Base-by-base conservation (phyloP, 331 rosid genomes). In the Erythrophleum ivorense region DNA sequence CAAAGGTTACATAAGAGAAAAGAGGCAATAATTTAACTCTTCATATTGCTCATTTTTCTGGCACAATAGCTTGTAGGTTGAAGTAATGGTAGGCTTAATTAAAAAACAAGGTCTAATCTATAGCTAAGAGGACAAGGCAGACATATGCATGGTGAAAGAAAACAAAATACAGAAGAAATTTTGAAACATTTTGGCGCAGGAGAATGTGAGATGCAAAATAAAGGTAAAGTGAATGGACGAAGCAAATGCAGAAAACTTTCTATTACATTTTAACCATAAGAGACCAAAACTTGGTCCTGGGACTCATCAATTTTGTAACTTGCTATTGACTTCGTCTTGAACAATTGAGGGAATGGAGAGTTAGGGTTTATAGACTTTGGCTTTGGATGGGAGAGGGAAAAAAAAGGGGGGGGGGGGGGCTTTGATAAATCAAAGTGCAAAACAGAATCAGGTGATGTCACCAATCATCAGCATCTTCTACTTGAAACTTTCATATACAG, bases 401-500 rank as follows among this genome's bases (percentile, higher is more conserved):
- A 53, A 18, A 53, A 24, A 14, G 3, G n/a, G 15, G 9, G 0
- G 65, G 7, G 33, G 7, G 41, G 31, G 12, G 12, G 9, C 31
- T 62, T 62, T 62, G 40, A 60, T 13, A 29, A 60, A 60, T 60
- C 67, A 29, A 46, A 54, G 40, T 21, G 34, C 19, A 57, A 57
- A 21, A 40, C n/a, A 58, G 40, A 40, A 12, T 40, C 1, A 3
- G 52, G 54, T 6, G 21, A 40, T 36, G 14, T 0, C 79, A 57
- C 54, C 53, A 38, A 70, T 34, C 48, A 85, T 36, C 65, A 73
- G 34, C 78, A 73, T 73, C 34, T 73, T 45, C 57, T 70, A 36
- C 67, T 57, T n/a, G 53, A 74, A 74, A n/a, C n/a, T 52, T 54
- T 45, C 1, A 8, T 5, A 38, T 0, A 34, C 19, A 38, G 36